These are phyloP conservation scores for Lactarius hengduanensis DNA, from an alignment of 768 basidiomycete species.

Conservation along the genomic window DNA sequence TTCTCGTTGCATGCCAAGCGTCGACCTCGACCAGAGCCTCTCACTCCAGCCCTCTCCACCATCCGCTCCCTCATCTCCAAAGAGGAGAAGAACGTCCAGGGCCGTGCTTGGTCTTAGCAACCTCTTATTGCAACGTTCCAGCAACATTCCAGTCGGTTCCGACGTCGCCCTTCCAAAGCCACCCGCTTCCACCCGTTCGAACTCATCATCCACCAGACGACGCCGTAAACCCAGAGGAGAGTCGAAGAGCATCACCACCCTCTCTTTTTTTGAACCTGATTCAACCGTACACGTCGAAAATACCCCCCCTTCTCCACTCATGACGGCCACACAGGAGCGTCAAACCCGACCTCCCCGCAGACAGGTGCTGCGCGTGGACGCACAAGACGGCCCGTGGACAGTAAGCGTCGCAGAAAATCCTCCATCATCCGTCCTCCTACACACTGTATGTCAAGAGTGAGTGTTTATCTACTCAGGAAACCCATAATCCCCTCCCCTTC, in stretches of 20 bases:
- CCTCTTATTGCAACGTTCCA: conserved; percentile 36
- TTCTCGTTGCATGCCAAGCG: conserved; percentile 45
- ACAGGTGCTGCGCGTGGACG: conserved; percentile 62
- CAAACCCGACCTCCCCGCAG: conserved; percentile 35
- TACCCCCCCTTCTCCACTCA: conserved; percentile 25
- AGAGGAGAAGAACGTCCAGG: conserved; percentile 47
- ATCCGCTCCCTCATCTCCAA: conserved; percentile 30
- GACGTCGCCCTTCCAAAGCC: conserved; percentile 33
- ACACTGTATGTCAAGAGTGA: conserved; percentile 89
- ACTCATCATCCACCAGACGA: conserved; percentile 40
- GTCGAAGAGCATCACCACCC: conserved; percentile 42
- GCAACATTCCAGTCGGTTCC: conserved; percentile 32
- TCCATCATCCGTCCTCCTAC: conserved; percentile 67
- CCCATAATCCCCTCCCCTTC: conserved; percentile 29
- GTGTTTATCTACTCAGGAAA: conserved; percentile 35
- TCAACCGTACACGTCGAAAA: conserved; percentile 35
- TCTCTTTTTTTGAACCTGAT: conserved; percentile 44
- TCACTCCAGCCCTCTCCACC: conserved; percentile 35
- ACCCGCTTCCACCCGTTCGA: conserved; percentile 40
- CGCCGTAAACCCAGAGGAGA: conserved; percentile 39
- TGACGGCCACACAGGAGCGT: conserved; percentile 32
- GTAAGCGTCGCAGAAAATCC: conserved; percentile 87
- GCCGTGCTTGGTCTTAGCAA: conserved; percentile 47
- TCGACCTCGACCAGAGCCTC: conserved; percentile 37
- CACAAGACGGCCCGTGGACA: conserved; percentile 81